Percentiles rank a stretch among this genome's conserved stretches.
Conservation (phyloP, 2,329 filamentous ascomycete species). For the Stromatinia cepivora region DNA sequence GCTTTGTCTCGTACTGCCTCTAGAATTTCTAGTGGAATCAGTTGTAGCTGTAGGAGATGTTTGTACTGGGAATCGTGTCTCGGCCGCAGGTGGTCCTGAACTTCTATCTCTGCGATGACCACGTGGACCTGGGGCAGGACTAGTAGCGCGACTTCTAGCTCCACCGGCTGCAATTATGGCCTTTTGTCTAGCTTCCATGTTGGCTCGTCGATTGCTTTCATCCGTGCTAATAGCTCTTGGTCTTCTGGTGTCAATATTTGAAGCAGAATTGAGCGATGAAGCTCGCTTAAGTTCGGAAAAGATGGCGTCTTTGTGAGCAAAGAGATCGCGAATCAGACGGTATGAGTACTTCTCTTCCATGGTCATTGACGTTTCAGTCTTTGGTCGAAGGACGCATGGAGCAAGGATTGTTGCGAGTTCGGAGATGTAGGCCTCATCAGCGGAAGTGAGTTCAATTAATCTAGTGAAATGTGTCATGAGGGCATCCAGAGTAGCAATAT, state of each 20-base stretch:
- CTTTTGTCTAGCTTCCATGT: constrained; percentile 90
- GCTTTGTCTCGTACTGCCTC: constrained; percentile 56
- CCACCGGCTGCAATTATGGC: constrained; percentile 63
- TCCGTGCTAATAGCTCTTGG: constrained; percentile 90
- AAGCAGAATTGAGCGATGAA: constrained; percentile 68
- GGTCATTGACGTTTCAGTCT: constrained; percentile 83
- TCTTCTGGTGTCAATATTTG: constrained; percentile 59
- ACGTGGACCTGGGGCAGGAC: constrained; percentile 63
- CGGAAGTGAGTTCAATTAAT: constrained; percentile 92
- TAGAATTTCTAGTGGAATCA: constrained; percentile 44
- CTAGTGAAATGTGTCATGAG: constrained; percentile 98
- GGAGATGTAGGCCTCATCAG: constrained; percentile 81
- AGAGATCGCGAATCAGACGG: constrained; percentile 86
- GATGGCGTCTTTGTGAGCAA: constrained; percentile 90
- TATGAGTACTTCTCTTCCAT: constrained; percentile 95
- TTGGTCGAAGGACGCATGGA: constrained; percentile 84
- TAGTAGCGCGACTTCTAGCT: constrained; percentile 71
- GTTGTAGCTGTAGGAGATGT: constrained; percentile 59
- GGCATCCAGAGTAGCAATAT: constrained; percentile 97
- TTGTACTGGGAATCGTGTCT: constrained; percentile 82
- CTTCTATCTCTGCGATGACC: constrained; percentile 80
- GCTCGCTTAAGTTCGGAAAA: constrained; percentile 95
- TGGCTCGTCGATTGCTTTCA: constrained; percentile 88
- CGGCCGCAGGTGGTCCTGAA: constrained; percentile 64
- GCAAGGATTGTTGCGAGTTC: constrained; percentile 74